Percentiles rank a stretch among this genome's conserved stretches.
Evolutionary conservation across 179 eudicot genomes (phyloP).

Genomic region (Camellia oleifera): DNA sequence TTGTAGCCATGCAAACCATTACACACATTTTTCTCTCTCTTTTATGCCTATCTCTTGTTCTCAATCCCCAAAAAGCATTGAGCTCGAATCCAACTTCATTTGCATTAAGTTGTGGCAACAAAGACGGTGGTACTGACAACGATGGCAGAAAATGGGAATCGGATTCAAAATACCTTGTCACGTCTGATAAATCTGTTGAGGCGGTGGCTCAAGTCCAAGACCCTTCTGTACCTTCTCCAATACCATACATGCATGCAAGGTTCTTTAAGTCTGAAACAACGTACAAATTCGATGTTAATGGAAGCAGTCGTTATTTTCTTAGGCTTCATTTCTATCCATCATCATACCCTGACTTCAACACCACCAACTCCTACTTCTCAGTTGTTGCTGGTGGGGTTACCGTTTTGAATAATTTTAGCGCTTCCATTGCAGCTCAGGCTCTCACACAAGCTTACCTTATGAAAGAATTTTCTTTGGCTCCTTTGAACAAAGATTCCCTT

Average conservation of each 20-base stretch:
- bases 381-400: slow-evolving; percentile 54
- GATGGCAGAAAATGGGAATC: slow-evolving; percentile 66
- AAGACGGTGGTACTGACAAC: slow-evolving; percentile 43
- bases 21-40: slow-evolving; percentile 14
- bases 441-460: slow-evolving; percentile 72
- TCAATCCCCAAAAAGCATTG: neutral
- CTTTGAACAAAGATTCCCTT: slow-evolving; percentile 25
- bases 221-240: slow-evolving; percentile 65
- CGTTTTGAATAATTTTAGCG: slow-evolving; percentile 72
- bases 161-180: slow-evolving; percentile 27
- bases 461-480: slow-evolving; percentile 63
- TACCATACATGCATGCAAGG: slow-evolving; percentile 79
- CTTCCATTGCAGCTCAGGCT: slow-evolving; percentile 61
- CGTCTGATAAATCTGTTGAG: slow-evolving; percentile 22
- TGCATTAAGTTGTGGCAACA: slow-evolving; percentile 52
- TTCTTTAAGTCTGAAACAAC: slow-evolving; percentile 53
- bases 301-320: slow-evolving; percentile 39
- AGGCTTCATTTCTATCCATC: slow-evolving; percentile 86
- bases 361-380: slow-evolving; percentile 60
- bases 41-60: neutral
- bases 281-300: slow-evolving; percentile 51
- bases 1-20: slow-evolving; percentile 10
- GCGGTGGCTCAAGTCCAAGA: slow-evolving; percentile 60
- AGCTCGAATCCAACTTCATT: slow-evolving; percentile 10
- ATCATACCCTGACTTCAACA: slow-evolving; percentile 47